These are phyloP conservation scores for Cytospora piceicola DNA, from an alignment of 2,329 filamentous ascomycete species.

Conservation along the genomic window DNA sequence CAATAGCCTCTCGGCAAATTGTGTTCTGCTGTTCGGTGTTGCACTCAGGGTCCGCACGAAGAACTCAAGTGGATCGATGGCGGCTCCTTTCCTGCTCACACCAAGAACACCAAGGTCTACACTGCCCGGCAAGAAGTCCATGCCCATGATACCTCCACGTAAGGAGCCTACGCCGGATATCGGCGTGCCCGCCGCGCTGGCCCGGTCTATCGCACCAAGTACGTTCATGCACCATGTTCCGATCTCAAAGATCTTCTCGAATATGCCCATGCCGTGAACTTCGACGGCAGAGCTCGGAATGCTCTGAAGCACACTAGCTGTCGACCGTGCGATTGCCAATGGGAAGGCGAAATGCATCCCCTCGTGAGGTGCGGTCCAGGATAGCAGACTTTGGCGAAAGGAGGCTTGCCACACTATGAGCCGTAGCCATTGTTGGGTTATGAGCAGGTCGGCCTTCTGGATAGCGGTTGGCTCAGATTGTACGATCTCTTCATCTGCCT, in stretches of 20 bases:
- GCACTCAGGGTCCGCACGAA: conserved; percentile 50
- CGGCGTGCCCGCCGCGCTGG: conserved; percentile 34
- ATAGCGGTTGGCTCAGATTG: conserved; percentile 60
- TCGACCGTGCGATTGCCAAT: conserved; percentile 63
- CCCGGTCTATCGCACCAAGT: conserved; percentile 43
- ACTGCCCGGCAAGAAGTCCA: conserved; percentile 39
- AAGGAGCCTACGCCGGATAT: conserved; percentile 30
- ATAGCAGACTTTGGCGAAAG: conserved; percentile 67
- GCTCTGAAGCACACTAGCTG: conserved; percentile 49
- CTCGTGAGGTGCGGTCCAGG: conserved; percentile 59
- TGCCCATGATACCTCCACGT: conserved; percentile 33
- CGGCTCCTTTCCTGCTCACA: conserved; percentile 39
- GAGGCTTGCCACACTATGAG: conserved; percentile 75
- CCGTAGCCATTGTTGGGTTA: conserved; percentile 72
- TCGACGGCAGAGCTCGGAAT: conserved; percentile 48
- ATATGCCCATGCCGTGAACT: conserved; percentile 54
- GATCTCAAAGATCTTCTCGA: conserved; percentile 55
- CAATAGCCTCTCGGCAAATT: conserved; percentile 49
- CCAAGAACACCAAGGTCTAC: conserved; percentile 41
- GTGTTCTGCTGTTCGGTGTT: conserved; percentile 48
- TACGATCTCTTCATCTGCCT: conserved; percentile 52
- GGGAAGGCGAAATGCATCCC: conserved; percentile 66
- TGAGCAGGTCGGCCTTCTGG: conserved; percentile 69
- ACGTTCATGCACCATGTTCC: conserved; percentile 51
- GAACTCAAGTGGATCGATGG: conserved; percentile 48